Percentiles rank a stretch among this genome's conserved stretches.
Evolutionary conservation across 352 stramenopile genomes (phyloP).

Genomic region (Phytophthora constricta): DNA sequence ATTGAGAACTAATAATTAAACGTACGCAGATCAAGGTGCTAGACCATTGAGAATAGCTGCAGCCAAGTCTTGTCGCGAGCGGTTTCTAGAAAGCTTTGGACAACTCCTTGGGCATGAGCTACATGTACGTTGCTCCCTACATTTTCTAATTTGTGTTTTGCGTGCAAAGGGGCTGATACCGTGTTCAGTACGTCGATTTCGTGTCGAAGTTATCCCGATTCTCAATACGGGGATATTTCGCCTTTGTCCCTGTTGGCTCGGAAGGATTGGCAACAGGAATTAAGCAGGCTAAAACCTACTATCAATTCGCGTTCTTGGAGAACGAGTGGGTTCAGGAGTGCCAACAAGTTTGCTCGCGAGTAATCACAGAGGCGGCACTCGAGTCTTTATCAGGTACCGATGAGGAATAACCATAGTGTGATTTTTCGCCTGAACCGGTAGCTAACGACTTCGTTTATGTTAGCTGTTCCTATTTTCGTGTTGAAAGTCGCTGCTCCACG

Average conservation of each 20-base stretch:
- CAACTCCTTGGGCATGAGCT: slow-evolving; percentile 47
- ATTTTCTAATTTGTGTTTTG: not conserved
- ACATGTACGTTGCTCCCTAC: slow-evolving; percentile 28
- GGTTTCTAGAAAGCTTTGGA: slow-evolving; percentile 53
- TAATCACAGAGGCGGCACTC: slow-evolving; percentile 49
- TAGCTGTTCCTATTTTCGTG: slow-evolving; percentile 81
- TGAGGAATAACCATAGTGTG: not conserved
- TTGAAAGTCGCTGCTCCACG: slow-evolving; percentile 56
- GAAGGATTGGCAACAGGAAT: slow-evolving; percentile 44
- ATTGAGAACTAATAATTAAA: not conserved
- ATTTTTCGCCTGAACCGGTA: not conserved
- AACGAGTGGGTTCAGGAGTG: slow-evolving; percentile 71
- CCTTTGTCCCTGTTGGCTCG: slow-evolving; percentile 48
- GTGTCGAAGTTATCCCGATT: slow-evolving; percentile 27
- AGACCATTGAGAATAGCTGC: slow-evolving; percentile 29
- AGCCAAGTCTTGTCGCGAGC: slow-evolving; percentile 42
- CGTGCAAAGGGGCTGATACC: not conserved
- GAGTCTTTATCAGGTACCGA: slow-evolving; percentile 38
- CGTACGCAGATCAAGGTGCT: slow-evolving; percentile 13
- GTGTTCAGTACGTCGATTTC: slow-evolving; percentile 46
- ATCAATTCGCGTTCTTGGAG: slow-evolving; percentile 75
- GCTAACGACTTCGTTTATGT: not conserved
- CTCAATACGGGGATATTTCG: slow-evolving; percentile 60
- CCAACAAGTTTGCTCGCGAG: slow-evolving; percentile 51
- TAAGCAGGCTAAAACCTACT: slow-evolving; percentile 71